These are phyloP conservation scores for Aspergillus carbonarius DNA, from an alignment of 2,329 filamentous ascomycete species.

Conservation along the genomic window DNA sequence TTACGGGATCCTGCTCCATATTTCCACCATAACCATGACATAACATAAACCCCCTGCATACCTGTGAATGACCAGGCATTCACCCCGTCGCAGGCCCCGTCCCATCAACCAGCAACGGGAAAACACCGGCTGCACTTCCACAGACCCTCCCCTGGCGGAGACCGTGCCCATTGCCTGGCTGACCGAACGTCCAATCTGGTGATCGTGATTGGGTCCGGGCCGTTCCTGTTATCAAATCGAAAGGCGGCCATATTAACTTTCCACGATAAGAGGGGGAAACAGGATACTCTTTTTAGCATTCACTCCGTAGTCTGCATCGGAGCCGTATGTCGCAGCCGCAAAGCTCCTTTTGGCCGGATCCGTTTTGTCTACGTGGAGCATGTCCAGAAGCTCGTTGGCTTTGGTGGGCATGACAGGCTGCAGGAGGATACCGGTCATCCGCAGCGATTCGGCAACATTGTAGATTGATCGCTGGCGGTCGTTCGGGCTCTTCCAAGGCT, in stretches of 20 bases:
- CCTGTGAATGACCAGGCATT: not conserved
- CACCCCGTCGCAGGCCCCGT: not conserved
- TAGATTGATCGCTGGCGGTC: slow-evolving; percentile 65
- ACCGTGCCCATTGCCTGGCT: slow-evolving; percentile 20
- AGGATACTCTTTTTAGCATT: slow-evolving; percentile 48
- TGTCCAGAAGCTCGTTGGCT: slow-evolving; percentile 68
- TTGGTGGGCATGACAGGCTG: slow-evolving; percentile 90
- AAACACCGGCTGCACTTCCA: not conserved
- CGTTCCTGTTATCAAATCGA: slow-evolving; percentile 32
- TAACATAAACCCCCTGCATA: slow-evolving; percentile 20
- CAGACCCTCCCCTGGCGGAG: slow-evolving; percentile 8
- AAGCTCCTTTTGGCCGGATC: slow-evolving; percentile 59
- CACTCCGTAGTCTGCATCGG: slow-evolving; percentile 70
- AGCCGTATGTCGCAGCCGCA: slow-evolving; percentile 60
- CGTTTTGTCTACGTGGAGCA: slow-evolving; percentile 65
- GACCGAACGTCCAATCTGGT: not conserved
- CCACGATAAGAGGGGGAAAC: slow-evolving; percentile 51
- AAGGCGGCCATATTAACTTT: slow-evolving; percentile 31
- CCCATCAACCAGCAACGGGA: not conserved
- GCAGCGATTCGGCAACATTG: slow-evolving; percentile 70
- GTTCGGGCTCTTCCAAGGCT: slow-evolving; percentile 63
- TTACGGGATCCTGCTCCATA: slow-evolving; percentile 24
- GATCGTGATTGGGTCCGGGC: slow-evolving; percentile 14
- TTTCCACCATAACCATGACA: slow-evolving; percentile 2
- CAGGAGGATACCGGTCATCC: slow-evolving; percentile 77